These are phyloP conservation scores for Mucor mucedo DNA, from an alignment of 371 early-diverging fungal genomes.

Conservation along the genomic window DNA sequence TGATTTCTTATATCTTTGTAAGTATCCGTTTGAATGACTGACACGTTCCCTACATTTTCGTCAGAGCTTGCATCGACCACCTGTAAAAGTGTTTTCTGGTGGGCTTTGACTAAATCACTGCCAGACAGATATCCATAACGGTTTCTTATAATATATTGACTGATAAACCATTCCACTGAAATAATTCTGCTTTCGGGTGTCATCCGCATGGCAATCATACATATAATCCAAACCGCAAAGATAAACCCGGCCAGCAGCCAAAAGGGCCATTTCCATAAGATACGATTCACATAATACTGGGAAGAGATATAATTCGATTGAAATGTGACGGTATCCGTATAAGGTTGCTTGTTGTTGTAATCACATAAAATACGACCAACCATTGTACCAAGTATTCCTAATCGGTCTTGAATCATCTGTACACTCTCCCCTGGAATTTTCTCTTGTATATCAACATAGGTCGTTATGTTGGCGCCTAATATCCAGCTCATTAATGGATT, in stretches of 20 bases:
- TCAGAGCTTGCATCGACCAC: neutral
- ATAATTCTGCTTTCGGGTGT: constrained; percentile 1
- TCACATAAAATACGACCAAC: neutral
- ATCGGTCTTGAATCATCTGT: too few species aligned
- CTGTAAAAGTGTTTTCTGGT: neutral
- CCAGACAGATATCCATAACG: neutral
- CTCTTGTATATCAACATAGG: too few species aligned
- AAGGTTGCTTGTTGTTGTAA: neutral
- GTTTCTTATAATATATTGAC: neutral
- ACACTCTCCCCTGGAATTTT: too few species aligned
- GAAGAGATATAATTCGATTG: neutral
- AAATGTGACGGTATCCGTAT: neutral
- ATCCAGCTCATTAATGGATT: too few species aligned
- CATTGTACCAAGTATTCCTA: neutral
- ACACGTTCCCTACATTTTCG: neutral
- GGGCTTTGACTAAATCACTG: neutral
- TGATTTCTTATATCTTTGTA: too few species aligned
- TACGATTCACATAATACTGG: neutral
- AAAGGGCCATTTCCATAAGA: constrained; percentile 1
- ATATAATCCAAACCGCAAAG: neutral
- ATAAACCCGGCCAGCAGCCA: neutral
- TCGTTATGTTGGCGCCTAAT: too few species aligned
- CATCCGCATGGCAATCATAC: neutral
- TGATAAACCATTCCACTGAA: neutral
- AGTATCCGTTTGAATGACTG: neutral